These are phyloP conservation scores for Suhomyces vadensis DNA, from an alignment of 805 yeast species.

Conservation along the genomic window DNA sequence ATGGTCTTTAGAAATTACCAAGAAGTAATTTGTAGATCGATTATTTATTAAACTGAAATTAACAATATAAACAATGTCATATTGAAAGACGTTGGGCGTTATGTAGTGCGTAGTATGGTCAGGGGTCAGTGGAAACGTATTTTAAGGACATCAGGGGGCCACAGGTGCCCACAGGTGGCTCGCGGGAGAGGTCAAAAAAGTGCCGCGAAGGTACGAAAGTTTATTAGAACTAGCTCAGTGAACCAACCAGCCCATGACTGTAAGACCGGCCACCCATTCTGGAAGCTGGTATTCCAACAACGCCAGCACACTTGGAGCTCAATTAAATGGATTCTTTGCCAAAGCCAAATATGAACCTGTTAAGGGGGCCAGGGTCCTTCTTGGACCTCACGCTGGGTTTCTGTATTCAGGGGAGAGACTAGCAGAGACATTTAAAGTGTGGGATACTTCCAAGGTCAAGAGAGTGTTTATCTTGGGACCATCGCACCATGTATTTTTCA, in stretches of 20 bases:
- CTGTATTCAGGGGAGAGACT: conserved; percentile 75
- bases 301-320: conserved; percentile 42
- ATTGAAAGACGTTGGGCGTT: no score
- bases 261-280: conserved; percentile 78
- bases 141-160: no score
- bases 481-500: conserved; percentile 84
- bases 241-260: conserved; percentile 18
- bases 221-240: no score
- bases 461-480: conserved; percentile 87
- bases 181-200: not conserved
- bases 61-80: not conserved
- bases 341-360: conserved; percentile 46
- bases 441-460: conserved; percentile 59
- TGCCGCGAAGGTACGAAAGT: no score
- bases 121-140: no score
- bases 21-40: conserved; percentile 11
- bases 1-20: conserved; percentile 39
- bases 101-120: no score
- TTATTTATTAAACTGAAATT: not conserved
- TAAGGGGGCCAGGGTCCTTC: conserved; percentile 40
- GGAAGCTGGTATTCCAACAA: conserved; percentile 83
- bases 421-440: conserved; percentile 71
- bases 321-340: conserved; percentile 50
- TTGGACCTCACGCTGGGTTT: conserved; percentile 84
- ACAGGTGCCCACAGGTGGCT: not conserved